A percentile compares a stretch with the other conserved stretches of the same genome.
These are phyloP conservation scores for Castanea sativa DNA, from an alignment of 306 rosid genomes.

Conservation along the genomic window DNA sequence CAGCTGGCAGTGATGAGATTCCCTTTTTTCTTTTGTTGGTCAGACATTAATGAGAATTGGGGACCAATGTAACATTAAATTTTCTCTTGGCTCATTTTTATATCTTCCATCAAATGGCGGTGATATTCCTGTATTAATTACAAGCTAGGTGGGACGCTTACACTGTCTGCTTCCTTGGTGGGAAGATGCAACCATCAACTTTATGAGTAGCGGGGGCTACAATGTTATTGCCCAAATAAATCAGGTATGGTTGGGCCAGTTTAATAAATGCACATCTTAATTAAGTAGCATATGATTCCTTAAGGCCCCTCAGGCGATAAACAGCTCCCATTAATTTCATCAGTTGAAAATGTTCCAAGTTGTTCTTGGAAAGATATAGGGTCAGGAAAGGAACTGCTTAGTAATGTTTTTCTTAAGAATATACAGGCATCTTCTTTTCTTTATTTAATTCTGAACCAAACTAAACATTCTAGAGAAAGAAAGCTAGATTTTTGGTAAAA, in stretches of 20 bases:
- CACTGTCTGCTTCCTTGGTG: slow-evolving; percentile 62
- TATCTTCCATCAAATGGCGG: background rate
- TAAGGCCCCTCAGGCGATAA: background rate
- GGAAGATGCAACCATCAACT: slow-evolving; percentile 47
- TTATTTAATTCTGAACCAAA: background rate
- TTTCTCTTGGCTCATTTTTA: background rate
- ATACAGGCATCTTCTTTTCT: background rate
- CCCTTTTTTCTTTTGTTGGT: background rate
- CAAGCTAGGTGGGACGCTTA: slow-evolving; percentile 51
- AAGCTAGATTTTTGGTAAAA: background rate
- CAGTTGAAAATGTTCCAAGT: background rate
- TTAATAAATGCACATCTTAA: background rate
- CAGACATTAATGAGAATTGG: background rate
- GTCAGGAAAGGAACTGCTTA: background rate
- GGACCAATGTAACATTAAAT: background rate
- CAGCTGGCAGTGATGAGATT: background rate
- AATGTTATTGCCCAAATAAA: slow-evolving; percentile 40
- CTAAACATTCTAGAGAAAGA: background rate
- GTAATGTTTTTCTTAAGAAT: background rate
- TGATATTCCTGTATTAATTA: slow-evolving; percentile 4
- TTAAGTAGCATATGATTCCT: background rate
- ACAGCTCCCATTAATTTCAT: background rate
- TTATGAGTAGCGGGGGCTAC: slow-evolving; percentile 53
- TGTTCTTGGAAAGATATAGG: background rate
- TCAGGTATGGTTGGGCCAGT: slow-evolving; percentile 24